Conservation (phyloP, 176 grass and related monocot species). For the Coix lacrymajobi region DNA sequence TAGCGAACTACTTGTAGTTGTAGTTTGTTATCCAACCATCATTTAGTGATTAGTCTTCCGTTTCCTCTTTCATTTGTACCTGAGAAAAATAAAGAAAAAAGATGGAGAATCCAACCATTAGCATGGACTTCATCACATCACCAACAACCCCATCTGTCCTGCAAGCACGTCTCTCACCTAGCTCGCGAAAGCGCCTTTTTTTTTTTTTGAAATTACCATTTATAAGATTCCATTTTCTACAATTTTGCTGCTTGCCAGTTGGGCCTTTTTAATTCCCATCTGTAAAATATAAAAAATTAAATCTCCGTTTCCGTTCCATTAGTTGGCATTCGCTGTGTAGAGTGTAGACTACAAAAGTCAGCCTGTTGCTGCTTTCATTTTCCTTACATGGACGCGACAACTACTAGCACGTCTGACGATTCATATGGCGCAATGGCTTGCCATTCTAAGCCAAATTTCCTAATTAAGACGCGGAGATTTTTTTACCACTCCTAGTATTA, state of each 20-base stretch:
- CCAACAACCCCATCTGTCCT: slow-evolving; percentile 2
- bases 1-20: background rate
- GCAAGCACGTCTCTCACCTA: background rate
- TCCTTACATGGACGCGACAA: background rate
- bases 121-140: background rate
- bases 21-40: background rate
- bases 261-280: background rate
- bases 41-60: background rate
- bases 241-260: background rate
- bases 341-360: background rate
- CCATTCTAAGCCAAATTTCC: background rate
- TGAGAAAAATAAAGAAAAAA: background rate
- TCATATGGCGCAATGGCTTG: background rate
- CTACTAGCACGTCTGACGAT: background rate
- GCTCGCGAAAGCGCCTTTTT: background rate
- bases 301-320: background rate
- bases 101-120: background rate
- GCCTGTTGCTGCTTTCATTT: background rate
- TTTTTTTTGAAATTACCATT: too few relatives aligned
- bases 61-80: background rate
- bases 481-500: background rate
- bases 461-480: background rate
- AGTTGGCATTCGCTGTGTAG: background rate
- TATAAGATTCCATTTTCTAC: background rate
- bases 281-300: background rate